Evolutionary conservation across 2,329 filamentous ascomycete species (phyloP).

Genomic region (Ophiobolus disseminans): DNA sequence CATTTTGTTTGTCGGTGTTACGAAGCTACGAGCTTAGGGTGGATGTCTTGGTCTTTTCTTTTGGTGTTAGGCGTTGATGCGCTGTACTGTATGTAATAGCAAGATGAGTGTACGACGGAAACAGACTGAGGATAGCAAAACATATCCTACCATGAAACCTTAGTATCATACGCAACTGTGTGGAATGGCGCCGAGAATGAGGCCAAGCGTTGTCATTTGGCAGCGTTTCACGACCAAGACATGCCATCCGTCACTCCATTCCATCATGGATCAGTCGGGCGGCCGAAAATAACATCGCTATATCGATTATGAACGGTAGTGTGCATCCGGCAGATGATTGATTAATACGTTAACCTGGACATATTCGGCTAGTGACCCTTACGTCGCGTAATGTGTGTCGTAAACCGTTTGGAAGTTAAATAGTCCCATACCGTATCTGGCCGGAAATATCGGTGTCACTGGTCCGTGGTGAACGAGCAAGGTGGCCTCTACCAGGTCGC

Average conservation of each 20-base stretch:
- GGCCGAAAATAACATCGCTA: neutral
- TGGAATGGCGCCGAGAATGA: too few species aligned
- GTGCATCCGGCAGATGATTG: slow-evolving; percentile 7
- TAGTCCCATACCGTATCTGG: slow-evolving; percentile 4
- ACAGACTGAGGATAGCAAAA: too few species aligned
- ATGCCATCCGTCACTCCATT: slow-evolving; percentile 3
- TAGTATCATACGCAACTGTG: too few species aligned
- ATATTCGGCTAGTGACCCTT: slow-evolving; percentile 1
- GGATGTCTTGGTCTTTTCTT: neutral
- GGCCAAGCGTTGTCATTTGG: slow-evolving; percentile 16
- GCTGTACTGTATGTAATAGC: neutral
- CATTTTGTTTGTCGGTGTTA: slow-evolving; percentile 3
- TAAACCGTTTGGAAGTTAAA: slow-evolving; percentile 4
- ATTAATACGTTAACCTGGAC: neutral
- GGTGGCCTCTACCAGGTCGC: slow-evolving; percentile 23
- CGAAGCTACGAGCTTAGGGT: neutral
- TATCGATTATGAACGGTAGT: neutral
- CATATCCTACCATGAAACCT: too few species aligned
- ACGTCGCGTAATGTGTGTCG: slow-evolving; percentile 10
- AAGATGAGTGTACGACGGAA: neutral
- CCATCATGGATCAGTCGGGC: slow-evolving; percentile 2
- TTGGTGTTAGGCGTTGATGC: neutral
- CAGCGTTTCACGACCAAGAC: slow-evolving; percentile 17
- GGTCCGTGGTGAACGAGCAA: slow-evolving; percentile 24
- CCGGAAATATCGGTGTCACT: slow-evolving; percentile 17